Conservation (phyloP, 257 asterid genomes). For the Nicotiana knightiana region DNA sequence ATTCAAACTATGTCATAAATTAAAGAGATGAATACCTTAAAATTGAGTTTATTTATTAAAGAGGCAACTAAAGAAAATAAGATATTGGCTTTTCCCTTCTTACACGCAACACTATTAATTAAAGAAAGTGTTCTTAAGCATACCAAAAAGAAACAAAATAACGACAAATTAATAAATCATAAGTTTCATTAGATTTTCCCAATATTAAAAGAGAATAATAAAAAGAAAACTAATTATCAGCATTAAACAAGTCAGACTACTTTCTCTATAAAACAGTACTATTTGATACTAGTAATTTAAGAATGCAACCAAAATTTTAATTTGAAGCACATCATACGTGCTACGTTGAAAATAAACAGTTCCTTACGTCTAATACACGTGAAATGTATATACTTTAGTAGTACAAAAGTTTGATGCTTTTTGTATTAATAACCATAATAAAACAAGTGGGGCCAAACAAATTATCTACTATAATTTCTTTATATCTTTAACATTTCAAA, state of each 20-base stretch:
- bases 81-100: too few relatives aligned
- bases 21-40: too few relatives aligned
- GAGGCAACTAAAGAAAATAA: too few relatives aligned
- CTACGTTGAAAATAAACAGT: not conserved
- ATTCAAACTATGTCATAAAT: too few relatives aligned
- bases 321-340: not conserved
- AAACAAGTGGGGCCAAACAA: conserved; percentile 13
- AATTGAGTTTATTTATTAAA: too few relatives aligned
- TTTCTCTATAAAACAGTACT: not conserved
- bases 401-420: not conserved
- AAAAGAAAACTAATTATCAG: not conserved
- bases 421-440: not conserved
- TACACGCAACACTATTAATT: too few relatives aligned
- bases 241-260: conserved; percentile 10
- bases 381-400: not conserved
- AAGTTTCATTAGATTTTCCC: not conserved
- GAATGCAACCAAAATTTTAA: not conserved
- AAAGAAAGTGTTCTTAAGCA: too few relatives aligned
- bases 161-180: not conserved
- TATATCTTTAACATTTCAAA: conserved; percentile 17
- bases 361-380: conserved; percentile 14
- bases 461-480: conserved; percentile 34
- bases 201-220: not conserved
- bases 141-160: not conserved
- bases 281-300: not conserved